Evolutionary conservation across 176 grass and related monocot species (phyloP), one percentile per base, ranked within the genome.

Genomic region (Saccharum officinarum): DNA sequence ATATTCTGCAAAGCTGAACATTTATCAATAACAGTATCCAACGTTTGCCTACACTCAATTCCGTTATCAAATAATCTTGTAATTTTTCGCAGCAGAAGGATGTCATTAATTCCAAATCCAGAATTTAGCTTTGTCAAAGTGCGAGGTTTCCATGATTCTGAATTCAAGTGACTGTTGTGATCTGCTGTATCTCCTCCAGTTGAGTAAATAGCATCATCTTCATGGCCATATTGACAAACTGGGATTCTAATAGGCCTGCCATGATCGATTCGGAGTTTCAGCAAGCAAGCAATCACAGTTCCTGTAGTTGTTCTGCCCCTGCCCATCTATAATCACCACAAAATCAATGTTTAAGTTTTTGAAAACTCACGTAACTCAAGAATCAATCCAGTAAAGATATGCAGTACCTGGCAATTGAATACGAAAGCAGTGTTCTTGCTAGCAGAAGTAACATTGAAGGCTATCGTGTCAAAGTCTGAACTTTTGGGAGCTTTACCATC

Each of bases 401-500:
- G 26, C 37, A 62, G 37, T 83, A 96, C 97, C 97, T 98, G 97
- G 81, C 97, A 98, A 89, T 98, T 98, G 84, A 96, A 98, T 37
- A 98, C 97, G 33, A 98, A 92, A 75, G 91, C 83, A 90, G 92
- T 86, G 74, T 82, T 79, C 83, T 91, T 92, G 69, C 88, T 85
- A 77, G 97, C 89, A 80, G 88, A 82, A 52, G 90, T 88, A 49
- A 96, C 78, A 80, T 98, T 98, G 16, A 88, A 83, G 45, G 93
- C 90, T 90, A 98, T 84, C 26, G 86, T 92, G 80, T 98, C 97
- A 76, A 98, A 94, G 85, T 98, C 97, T 30, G 97, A 98, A 88
- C 91, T 98, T 95, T 98, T 92, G 10, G 97, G 97, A 78, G 97
- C 97, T 91, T 98, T 98, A 79, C 97, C 97, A 87, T 98, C 97